phyloP scores from a whole-genome alignment of 257 asterid genomes.

The Handroanthus guayacan region DNA sequence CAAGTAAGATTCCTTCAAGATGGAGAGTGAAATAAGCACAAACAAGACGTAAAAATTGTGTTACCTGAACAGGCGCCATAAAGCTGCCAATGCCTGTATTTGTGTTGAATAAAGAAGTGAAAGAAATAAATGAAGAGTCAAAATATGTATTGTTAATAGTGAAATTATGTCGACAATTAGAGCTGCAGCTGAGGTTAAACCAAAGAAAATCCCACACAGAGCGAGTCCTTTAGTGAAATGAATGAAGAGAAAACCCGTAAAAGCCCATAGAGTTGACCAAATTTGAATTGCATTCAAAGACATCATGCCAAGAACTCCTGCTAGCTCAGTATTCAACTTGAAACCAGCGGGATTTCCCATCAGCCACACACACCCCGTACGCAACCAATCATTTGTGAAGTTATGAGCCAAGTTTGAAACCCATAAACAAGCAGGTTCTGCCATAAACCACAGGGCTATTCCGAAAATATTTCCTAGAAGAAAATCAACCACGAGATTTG shows the following conservation, averaged over 20 bases:
- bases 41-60: conserved; percentile 10
- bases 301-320: conserved; percentile 92
- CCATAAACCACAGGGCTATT: conserved; percentile 61
- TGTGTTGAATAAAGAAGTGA: conserved; percentile 81
- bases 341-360: conserved; percentile 99
- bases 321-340: conserved; percentile 95
- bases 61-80: conserved; percentile 99
- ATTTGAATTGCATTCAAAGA: conserved; percentile 83
- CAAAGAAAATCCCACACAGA: conserved; percentile 73
- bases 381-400: conserved; percentile 78
- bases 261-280: conserved; percentile 92
- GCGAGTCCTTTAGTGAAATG: conserved; percentile 66
- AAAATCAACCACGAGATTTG: conserved; percentile 71
- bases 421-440: conserved; percentile 58
- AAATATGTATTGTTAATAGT: conserved; percentile 73
- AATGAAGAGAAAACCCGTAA: conserved; percentile 61
- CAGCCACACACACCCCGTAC: conserved; percentile 96
- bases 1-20: conserved; percentile 15
- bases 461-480: conserved; percentile 85
- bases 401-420: conserved; percentile 63
- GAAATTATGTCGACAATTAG: conserved; percentile 70
- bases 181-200: conserved; percentile 83
- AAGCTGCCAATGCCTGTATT: conserved; percentile 81
- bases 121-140: conserved; percentile 74
- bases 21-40: not conserved